A percentile compares a stretch with the other conserved stretches of the same genome.
Conservation (phyloP, 345 rosid species). For the Eucalyptus melliodora region DNA sequence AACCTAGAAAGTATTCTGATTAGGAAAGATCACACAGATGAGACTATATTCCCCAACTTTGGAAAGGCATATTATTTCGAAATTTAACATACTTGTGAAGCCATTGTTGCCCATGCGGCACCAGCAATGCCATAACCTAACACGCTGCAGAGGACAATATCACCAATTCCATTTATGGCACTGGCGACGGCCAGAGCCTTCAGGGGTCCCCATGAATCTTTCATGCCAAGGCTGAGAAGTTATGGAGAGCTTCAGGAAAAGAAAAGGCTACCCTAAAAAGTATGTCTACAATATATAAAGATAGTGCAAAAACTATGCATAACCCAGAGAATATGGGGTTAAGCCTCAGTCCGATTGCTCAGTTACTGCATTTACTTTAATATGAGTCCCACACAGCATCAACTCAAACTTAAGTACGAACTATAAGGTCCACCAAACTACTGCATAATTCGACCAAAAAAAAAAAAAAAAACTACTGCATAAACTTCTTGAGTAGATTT, state of each 20-base stretch:
- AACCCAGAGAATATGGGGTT: neutral
- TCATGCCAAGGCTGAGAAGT: constrained; percentile 80
- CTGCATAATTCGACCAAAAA: no score
- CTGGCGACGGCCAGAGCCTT: constrained; percentile 78
- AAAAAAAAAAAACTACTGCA: no score
- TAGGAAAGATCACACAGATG: neutral
- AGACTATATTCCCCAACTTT: neutral
- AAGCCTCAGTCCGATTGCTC: neutral
- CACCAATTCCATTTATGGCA: constrained; percentile 66
- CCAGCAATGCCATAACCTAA: constrained; percentile 86
- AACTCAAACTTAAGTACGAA: neutral
- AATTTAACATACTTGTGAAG: constrained; percentile 54
- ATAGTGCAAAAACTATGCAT: neutral
- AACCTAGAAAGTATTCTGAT: constrained; percentile 22
- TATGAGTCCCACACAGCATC: neutral
- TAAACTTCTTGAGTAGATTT: neutral
- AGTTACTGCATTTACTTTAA: neutral
- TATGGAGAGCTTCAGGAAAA: neutral
- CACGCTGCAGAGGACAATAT: constrained; percentile 58
- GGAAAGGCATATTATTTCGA: neutral
- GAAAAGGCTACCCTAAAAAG: neutral
- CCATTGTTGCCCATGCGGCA: constrained; percentile 97
- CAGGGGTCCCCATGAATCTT: constrained; percentile 96
- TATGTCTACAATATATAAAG: neutral
- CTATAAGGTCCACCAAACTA: neutral